Base-by-base conservation (phyloP, 202 grass and related monocot genomes). In the Cymbopogon flexuosus region DNA sequence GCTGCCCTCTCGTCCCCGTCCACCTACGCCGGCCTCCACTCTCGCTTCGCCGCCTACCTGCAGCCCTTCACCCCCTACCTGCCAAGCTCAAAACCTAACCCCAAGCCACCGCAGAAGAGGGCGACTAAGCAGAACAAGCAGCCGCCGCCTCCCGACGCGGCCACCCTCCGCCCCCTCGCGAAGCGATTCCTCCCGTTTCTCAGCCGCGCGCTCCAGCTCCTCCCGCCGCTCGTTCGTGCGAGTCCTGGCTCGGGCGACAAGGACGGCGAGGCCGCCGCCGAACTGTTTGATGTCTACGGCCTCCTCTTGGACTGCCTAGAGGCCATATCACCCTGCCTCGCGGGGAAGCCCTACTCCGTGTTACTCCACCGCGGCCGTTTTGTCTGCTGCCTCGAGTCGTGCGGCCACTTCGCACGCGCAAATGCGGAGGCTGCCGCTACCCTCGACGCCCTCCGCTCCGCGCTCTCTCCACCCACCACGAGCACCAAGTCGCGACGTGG, bases 181-280 rank as follows among this genome's bases (percentile, higher is more conserved):
- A 98, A 94, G 84, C 82, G 75, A 4, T 98, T 91, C 56, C 86
- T 98, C 36, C 36, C 81, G 12, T 98, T 98, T 65, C 79, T 94
- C 46, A 79, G 76, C 82, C 83, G 85, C 62, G 86, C 88, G 33
- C 88, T 98, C 11, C 83, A 87, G 43, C 71, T 92, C 68, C 86
- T 97, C 45, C 88, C 87, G 62, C 21, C 79, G 41, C 84, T 93
- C 18, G 72, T 97, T 37, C 90, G 84, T 22, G 52, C 76, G 47
- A 84, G 36, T 39, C 62, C 88, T 78, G 81, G 49, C 64, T 58
- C 76, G 3, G 42, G 34, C 54, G 79, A 45, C 31, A 34, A 21
- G 68, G 54, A 9, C 52, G 66, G 57, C 2, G 81, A 65, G 34
- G 27, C 12, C 37, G 62, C 68, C 10, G 78, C 54, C 47, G 88